A percentile compares a stretch with the other conserved stretches of the same genome.
phyloP scores from a whole-genome alignment of 305 asterid genomes.

The Fraxinus velutina region DNA sequence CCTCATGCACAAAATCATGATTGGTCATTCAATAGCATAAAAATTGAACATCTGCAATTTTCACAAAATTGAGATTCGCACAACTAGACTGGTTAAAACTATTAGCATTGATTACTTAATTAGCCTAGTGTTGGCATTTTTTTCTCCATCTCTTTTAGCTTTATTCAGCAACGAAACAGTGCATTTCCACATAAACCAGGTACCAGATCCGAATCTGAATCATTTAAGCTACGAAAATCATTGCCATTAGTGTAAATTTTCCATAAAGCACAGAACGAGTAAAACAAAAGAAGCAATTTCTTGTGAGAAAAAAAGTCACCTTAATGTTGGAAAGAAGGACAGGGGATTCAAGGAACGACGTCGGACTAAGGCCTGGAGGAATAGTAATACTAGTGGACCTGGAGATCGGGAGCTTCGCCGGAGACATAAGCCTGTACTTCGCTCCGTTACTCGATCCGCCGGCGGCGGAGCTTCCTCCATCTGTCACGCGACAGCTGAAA shows the following conservation, averaged over 20 bases:
- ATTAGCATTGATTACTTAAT: neutral
- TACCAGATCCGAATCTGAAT: constrained; percentile 32
- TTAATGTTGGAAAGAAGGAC: constrained; percentile 87
- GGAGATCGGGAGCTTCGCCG: constrained; percentile 95
- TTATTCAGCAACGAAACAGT: neutral
- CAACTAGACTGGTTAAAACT: neutral
- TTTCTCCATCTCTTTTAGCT: neutral
- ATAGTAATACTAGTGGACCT: constrained; percentile 75
- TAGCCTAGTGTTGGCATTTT: neutral
- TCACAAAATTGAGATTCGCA: neutral
- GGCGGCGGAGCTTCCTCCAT: constrained; percentile 8
- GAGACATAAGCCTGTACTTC: constrained; percentile 83
- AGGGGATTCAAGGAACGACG: constrained; percentile 89
- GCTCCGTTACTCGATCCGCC: constrained; percentile 64
- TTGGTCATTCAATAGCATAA: neutral
- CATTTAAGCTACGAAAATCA: constrained; percentile 20
- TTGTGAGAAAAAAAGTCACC: constrained; percentile 34
- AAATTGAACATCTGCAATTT: neutral
- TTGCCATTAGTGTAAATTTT: constrained; percentile 8
- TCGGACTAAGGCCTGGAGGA: constrained; percentile 94
- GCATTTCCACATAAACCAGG: neutral
- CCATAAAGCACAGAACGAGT: neutral
- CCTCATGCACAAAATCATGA: neutral
- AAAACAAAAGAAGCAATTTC: neutral
- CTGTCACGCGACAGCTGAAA: constrained; percentile 21